Conservation (phyloP, 2,329 filamentous ascomycete species). For the Didymella pomorum region DNA sequence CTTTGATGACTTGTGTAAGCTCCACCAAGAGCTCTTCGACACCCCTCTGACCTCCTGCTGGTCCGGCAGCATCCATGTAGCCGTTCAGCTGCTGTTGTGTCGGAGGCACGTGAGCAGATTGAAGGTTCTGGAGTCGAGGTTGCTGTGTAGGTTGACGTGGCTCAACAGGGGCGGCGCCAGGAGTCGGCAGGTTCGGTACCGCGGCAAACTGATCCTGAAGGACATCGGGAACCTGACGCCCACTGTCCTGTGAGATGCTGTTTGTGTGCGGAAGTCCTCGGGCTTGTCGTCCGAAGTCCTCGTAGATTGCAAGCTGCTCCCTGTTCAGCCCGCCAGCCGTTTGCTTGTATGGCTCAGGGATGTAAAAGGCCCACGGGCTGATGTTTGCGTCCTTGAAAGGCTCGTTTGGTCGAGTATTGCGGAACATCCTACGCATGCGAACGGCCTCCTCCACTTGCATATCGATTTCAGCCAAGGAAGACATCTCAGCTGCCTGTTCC, state of each 20-base stretch:
- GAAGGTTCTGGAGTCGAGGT: constrained; percentile 52
- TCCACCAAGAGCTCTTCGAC: constrained; percentile 64
- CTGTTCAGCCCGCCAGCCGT: constrained; percentile 83
- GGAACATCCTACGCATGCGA: constrained; percentile 78
- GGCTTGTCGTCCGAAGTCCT: constrained; percentile 90
- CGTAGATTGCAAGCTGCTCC: constrained; percentile 94
- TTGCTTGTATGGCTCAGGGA: constrained; percentile 91
- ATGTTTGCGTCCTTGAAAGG: constrained; percentile 83
- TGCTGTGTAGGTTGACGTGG: constrained; percentile 64
- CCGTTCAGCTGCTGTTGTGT: constrained; percentile 65
- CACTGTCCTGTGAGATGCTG: constrained; percentile 65
- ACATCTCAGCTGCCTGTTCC: constrained; percentile 93
- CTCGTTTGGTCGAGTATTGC: constrained; percentile 77
- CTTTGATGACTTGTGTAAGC: constrained; percentile 64
- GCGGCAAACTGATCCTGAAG: constrained; percentile 67
- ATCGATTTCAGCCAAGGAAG: constrained; percentile 92
- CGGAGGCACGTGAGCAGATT: constrained; percentile 44
- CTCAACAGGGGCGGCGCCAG: constrained; percentile 68
- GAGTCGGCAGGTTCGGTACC: constrained; percentile 68
- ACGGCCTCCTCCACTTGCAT: constrained; percentile 86
- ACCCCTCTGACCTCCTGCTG: constrained; percentile 54
- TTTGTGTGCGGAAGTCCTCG: constrained; percentile 67
- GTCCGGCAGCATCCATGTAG: constrained; percentile 58
- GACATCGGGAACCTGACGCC: constrained; percentile 68
- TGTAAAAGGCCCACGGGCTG: constrained; percentile 91